Conservation (phyloP, 345 rosid genomes). For the Odontarrhena argentea region DNA sequence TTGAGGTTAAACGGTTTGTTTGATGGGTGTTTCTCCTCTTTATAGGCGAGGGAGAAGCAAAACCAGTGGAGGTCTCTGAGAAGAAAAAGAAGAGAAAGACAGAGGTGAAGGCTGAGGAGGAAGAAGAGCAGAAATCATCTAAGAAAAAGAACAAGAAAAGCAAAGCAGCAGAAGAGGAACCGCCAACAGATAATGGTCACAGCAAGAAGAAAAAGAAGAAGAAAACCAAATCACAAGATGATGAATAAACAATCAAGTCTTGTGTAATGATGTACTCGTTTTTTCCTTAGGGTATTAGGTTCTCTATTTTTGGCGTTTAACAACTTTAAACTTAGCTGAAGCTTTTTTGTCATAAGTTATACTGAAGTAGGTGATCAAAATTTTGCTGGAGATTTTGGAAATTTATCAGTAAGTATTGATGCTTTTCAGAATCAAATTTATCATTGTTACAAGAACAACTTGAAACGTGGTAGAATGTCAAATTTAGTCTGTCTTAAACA, state of each 20-base stretch:
- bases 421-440: too few relatives aligned
- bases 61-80: constrained; percentile 47
- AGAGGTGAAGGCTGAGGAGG: constrained; percentile 33
- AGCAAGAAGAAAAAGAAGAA: constrained; percentile 58
- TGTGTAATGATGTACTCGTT: not conserved
- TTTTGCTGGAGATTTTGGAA: not conserved
- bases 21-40: constrained; percentile 9
- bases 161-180: constrained; percentile 51
- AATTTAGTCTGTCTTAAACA: not conserved
- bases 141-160: constrained; percentile 47
- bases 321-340: not conserved
- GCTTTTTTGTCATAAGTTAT: not conserved
- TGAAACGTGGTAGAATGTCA: too few relatives aligned
- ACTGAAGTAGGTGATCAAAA: not conserved
- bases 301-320: constrained; percentile 1
- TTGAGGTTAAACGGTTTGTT: constrained; percentile 2
- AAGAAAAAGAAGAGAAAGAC: constrained; percentile 51
- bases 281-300: not conserved
- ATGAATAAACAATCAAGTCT: constrained; percentile 36
- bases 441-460: not conserved
- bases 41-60: constrained; percentile 48
- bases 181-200: constrained; percentile 37
- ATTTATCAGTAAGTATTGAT: too few relatives aligned
- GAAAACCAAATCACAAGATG: constrained; percentile 45
- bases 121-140: constrained; percentile 33